Evolutionary conservation across 2,329 filamentous ascomycete species (phyloP).

Genomic region (Capronia coronata): DNA sequence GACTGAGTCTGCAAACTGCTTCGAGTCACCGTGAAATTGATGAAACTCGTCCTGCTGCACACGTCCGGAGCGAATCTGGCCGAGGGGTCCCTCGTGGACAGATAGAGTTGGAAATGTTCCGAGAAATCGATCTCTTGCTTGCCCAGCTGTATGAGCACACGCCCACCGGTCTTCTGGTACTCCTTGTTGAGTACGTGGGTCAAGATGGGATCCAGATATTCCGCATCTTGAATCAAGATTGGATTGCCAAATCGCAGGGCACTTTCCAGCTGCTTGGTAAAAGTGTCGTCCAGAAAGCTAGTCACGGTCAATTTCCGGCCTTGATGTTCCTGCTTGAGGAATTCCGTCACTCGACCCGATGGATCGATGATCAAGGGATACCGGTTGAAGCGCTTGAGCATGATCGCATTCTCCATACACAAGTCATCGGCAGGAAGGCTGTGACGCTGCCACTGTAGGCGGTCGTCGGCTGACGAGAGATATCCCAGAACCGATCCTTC

Average conservation of each 20-base stretch:
- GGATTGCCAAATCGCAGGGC: constrained; percentile 96
- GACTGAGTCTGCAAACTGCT: constrained; percentile 98
- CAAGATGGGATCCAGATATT: constrained; percentile 91
- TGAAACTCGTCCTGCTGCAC: constrained; percentile 95
- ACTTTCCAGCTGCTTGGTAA: constrained; percentile 96
- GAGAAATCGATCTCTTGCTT: constrained; percentile 99
- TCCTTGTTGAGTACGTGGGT: constrained; percentile 99
- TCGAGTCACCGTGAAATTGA: constrained; percentile 98
- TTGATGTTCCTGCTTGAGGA: constrained; percentile 89
- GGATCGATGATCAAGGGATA: constrained; percentile 98
- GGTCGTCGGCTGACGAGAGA: constrained; percentile 90
- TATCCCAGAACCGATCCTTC: constrained; percentile 96
- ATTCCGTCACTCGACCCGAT: constrained; percentile 88
- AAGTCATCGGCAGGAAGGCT: constrained; percentile 90
- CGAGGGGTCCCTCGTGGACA: constrained; percentile 93
- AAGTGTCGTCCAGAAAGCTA: constrained; percentile 95
- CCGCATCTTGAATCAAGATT: constrained; percentile 96
- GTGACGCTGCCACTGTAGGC: constrained; percentile 90
- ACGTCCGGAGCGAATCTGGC: constrained; percentile 93
- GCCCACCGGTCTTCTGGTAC: constrained; percentile 95
- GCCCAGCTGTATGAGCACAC: constrained; percentile 94
- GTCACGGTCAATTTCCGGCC: constrained; percentile 91
- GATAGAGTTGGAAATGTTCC: constrained; percentile 86
- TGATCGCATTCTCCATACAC: constrained; percentile 97
- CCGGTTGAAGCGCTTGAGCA: constrained; percentile 94